Conservation (phyloP, 75 land plant genomes). For the Pinus taeda region DNA sequence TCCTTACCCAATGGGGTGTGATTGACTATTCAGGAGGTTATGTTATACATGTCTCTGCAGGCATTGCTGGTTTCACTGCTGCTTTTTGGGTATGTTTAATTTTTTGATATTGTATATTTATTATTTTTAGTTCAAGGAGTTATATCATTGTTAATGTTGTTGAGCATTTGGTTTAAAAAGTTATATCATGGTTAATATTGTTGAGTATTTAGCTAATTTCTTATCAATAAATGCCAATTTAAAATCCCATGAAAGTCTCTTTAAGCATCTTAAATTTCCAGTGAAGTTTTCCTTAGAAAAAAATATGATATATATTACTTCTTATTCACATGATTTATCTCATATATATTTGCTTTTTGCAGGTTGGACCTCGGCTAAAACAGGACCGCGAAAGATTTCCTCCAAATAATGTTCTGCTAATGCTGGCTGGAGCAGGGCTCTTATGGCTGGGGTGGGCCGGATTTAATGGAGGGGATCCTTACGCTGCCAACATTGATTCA, state of each 20-base stretch:
- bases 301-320: too few species aligned
- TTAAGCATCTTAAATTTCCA: too few species aligned
- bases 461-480: slow-evolving; percentile 87
- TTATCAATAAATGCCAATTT: too few species aligned
- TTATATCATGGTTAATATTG: too few species aligned
- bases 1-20: slow-evolving; percentile 33
- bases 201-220: too few species aligned
- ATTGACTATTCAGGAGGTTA: slow-evolving; percentile 41
- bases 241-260: too few species aligned
- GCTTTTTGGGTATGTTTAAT: slow-evolving; percentile 13
- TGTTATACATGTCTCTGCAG: slow-evolving; percentile 28
- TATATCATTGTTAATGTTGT: too few species aligned
- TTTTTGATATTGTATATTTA: too few species aligned
- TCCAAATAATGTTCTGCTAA: slow-evolving; percentile 73
- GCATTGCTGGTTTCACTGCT: slow-evolving; percentile 13
- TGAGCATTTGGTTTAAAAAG: too few species aligned
- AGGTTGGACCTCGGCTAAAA: slow-evolving; percentile 76
- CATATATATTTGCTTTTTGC: not conserved
- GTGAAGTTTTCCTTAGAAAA: too few species aligned
- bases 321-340: too few species aligned
- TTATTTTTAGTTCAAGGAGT: too few species aligned
- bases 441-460: slow-evolving; percentile 93
- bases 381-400: slow-evolving; percentile 67
- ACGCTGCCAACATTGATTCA: slow-evolving; percentile 56
- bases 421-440: slow-evolving; percentile 74